phyloP scores from a whole-genome alignment of 805 yeast species.

The Candida ovalis region DNA sequence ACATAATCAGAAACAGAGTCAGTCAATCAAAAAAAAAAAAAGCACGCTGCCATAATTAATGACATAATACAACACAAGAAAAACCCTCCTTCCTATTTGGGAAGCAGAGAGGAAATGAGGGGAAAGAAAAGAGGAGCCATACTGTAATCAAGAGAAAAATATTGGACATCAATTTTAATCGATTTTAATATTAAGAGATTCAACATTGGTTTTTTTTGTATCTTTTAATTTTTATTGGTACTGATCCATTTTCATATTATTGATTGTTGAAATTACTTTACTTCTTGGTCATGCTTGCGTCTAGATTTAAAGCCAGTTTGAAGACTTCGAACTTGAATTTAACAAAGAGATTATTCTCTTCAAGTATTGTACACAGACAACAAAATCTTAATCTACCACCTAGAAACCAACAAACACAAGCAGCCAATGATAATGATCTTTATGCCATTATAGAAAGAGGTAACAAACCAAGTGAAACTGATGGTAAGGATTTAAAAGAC shows the following conservation, averaged over 20 bases:
- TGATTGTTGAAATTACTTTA: no score
- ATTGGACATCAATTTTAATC: no score
- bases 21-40: neutral
- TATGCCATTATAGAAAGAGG: constrained; percentile 30
- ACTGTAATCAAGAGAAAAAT: no score
- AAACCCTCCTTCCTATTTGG: neutral
- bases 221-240: no score
- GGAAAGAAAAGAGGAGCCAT: constrained; percentile 1
- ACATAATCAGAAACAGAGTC: no score
- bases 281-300: neutral
- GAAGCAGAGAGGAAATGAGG: neutral
- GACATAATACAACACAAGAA: neutral
- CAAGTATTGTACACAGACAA: neutral
- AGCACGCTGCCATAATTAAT: neutral
- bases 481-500: constrained; percentile 17
- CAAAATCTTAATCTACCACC: neutral
- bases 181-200: no score
- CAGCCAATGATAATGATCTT: constrained; percentile 29
- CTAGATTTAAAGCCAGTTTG: neutral
- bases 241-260: no score
- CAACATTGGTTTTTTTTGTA: no score
- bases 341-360: neutral
- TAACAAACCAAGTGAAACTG: constrained; percentile 21
- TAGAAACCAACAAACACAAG: constrained; percentile 16
- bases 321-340: neutral